phyloP scores from a whole-genome alignment of 257 asterid species.

The Solanum chilense region DNA sequence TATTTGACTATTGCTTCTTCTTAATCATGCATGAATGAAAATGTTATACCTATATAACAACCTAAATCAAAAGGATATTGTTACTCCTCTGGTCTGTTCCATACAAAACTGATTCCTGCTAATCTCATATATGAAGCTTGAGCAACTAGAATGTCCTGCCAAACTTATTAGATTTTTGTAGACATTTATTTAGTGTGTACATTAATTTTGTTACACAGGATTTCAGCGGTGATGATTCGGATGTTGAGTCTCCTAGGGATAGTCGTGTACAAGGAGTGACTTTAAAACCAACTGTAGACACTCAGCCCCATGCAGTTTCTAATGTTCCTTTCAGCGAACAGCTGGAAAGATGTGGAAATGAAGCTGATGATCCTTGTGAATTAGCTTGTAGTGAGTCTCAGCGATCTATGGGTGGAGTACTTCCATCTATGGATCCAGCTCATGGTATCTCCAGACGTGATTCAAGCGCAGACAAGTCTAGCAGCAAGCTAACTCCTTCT shows the following conservation, averaged over 20 bases:
- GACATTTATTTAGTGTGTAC: not conserved
- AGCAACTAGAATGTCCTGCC: not conserved
- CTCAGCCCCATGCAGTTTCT: conserved; percentile 32
- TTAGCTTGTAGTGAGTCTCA: conserved; percentile 47
- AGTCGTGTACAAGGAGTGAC: conserved; percentile 24
- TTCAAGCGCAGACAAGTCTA: conserved; percentile 36
- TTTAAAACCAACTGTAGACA: conserved; percentile 23
- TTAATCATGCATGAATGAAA: not conserved
- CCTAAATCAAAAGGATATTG: not conserved
- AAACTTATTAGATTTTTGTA: not conserved
- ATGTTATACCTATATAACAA: not conserved
- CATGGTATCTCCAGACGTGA: conserved; percentile 49
- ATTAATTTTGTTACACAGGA: conserved; percentile 39
- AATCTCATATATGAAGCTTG: not conserved
- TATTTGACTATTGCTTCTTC: not conserved
- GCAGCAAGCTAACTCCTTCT: conserved; percentile 32
- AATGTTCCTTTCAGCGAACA: conserved; percentile 39
- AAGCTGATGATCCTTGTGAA: conserved; percentile 32
- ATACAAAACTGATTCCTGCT: not conserved
- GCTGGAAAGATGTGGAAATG: conserved; percentile 36
- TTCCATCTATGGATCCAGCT: conserved; percentile 67
- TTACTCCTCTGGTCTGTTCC: not conserved
- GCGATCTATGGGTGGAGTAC: conserved; percentile 60
- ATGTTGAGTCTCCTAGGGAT: conserved; percentile 41
- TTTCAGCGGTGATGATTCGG: conserved; percentile 58